Evolutionary conservation across 805 yeast genomes (phyloP).

Genomic region (Clavispora carvajalis): DNA sequence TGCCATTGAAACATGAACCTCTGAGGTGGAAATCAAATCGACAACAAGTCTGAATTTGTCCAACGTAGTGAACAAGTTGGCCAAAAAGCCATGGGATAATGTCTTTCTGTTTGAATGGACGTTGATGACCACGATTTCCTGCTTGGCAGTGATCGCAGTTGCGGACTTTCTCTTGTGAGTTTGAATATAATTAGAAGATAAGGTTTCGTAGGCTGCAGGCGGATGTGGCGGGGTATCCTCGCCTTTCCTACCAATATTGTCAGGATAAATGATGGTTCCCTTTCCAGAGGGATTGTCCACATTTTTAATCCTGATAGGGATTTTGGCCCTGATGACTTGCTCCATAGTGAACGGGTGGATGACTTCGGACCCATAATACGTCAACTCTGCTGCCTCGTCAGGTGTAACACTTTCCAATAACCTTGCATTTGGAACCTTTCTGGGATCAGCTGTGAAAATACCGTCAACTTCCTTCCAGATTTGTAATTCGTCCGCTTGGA

Average conservation of each 20-base stretch:
- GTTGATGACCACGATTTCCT: conserved; percentile 84
- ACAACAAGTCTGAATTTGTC: conserved; percentile 85
- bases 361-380: conserved; percentile 96
- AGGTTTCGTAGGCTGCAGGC: conserved; percentile 65
- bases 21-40: conserved; percentile 93
- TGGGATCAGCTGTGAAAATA: conserved; percentile 96
- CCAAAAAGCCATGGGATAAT: conserved; percentile 90
- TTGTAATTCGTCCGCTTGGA: conserved; percentile 88
- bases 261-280: conserved; percentile 94
- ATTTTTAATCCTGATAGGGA: conserved; percentile 94
- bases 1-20: conserved; percentile 98
- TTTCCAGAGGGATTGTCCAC: conserved; percentile 90
- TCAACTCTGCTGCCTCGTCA: conserved; percentile 96
- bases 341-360: conserved; percentile 99
- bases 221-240: conserved; percentile 94
- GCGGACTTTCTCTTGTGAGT: conserved; percentile 58
- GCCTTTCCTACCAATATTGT: conserved; percentile 77
- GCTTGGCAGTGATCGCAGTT: conserved; percentile 95
- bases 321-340: conserved; percentile 92
- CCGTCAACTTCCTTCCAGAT: conserved; percentile 99
- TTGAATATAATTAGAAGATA: conserved; percentile 30
- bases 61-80: conserved; percentile 79
- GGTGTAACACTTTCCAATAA: conserved; percentile 87
- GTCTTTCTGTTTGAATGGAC: conserved; percentile 93
- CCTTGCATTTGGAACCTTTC: conserved; percentile 89